phyloP scores from a whole-genome alignment of 2,329 filamentous ascomycete species.

The Paracoccidioides lutzii region DNA sequence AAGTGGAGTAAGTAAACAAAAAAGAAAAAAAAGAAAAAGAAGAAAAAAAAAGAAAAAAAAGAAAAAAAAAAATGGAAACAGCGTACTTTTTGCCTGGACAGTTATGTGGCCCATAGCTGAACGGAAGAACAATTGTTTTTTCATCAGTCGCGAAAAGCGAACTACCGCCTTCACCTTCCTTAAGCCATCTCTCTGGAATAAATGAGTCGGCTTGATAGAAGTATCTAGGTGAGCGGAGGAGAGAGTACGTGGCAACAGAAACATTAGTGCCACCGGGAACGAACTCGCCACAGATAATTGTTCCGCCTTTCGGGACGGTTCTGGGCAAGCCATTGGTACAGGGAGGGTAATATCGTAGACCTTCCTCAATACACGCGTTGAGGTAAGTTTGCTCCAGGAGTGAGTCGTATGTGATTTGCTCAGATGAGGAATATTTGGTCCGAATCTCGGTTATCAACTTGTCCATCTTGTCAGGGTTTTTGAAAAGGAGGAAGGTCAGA shows the following conservation, averaged over 20 bases:
- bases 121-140: conserved; percentile 17
- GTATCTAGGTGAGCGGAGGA: conserved; percentile 20
- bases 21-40: too few relatives aligned
- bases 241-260: conserved; percentile 19
- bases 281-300: conserved; percentile 15
- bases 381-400: conserved; percentile 15
- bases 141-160: conserved; percentile 21
- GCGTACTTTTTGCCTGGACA: conserved; percentile 28
- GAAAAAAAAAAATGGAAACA: not conserved
- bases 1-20: not conserved
- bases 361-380: conserved; percentile 17
- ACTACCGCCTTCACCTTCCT: conserved; percentile 8
- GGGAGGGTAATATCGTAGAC: conserved; percentile 18
- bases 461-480: conserved; percentile 11
- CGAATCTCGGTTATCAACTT: conserved; percentile 18
- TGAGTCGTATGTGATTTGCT: conserved; percentile 12
- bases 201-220: conserved; percentile 15
- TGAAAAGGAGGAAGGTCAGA: conserved; percentile 16
- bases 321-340: conserved; percentile 21
- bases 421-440: conserved; percentile 10
- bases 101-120: conserved; percentile 23
- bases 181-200: conserved; percentile 30
- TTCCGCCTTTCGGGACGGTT: conserved; percentile 18
- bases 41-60: too few relatives aligned
- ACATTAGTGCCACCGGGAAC: conserved; percentile 15